These are phyloP conservation scores for Neurospora sp. DNA, from an alignment of 495 filamentous ascomycete genomes.

Conservation along the genomic window DNA sequence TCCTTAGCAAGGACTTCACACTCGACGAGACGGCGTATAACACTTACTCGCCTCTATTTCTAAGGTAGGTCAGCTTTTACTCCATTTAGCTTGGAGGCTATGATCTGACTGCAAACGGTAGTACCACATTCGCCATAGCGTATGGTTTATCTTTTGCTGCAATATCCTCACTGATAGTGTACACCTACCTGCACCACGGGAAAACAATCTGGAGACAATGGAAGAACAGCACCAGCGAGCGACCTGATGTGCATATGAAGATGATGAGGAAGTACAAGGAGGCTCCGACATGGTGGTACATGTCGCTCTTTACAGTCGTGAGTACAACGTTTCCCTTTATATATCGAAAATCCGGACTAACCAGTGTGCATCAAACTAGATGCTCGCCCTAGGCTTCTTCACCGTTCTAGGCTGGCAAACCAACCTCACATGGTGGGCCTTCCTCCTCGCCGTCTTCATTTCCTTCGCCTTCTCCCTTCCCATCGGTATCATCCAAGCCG, in stretches of 20 bases:
- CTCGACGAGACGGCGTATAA: slow-evolving; percentile 46
- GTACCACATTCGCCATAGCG: slow-evolving; percentile 50
- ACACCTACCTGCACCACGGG: slow-evolving; percentile 55
- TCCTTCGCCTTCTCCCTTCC: slow-evolving; percentile 45
- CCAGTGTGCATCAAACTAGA: slow-evolving; percentile 18
- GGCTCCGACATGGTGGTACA: slow-evolving; percentile 48
- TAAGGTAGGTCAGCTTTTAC: slow-evolving; percentile 29
- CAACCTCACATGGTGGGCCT: slow-evolving; percentile 56
- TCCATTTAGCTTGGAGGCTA: no score
- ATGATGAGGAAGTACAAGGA: slow-evolving; percentile 51
- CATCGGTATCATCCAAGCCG: slow-evolving; percentile 51
- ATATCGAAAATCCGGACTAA: slow-evolving; percentile 14
- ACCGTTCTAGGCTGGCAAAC: slow-evolving; percentile 56
- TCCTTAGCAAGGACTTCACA: slow-evolving; percentile 40
- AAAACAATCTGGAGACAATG: slow-evolving; percentile 50
- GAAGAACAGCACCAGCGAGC: slow-evolving; percentile 47
- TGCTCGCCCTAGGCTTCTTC: slow-evolving; percentile 53
- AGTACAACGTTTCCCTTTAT: slow-evolving; percentile 3
- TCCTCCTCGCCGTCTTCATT: slow-evolving; percentile 52
- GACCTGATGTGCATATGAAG: slow-evolving; percentile 51
- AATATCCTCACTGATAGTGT: slow-evolving; percentile 53
- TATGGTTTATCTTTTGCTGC: slow-evolving; percentile 67
- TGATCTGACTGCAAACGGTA: slow-evolving; percentile 3
- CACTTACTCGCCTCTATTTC: slow-evolving; percentile 51
- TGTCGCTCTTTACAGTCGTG: slow-evolving; percentile 36